A percentile compares a stretch with the other conserved stretches of the same genome.
Conservation (phyloP, 768 basidiomycete genomes). For the Leccinum fibrillosum region DNA sequence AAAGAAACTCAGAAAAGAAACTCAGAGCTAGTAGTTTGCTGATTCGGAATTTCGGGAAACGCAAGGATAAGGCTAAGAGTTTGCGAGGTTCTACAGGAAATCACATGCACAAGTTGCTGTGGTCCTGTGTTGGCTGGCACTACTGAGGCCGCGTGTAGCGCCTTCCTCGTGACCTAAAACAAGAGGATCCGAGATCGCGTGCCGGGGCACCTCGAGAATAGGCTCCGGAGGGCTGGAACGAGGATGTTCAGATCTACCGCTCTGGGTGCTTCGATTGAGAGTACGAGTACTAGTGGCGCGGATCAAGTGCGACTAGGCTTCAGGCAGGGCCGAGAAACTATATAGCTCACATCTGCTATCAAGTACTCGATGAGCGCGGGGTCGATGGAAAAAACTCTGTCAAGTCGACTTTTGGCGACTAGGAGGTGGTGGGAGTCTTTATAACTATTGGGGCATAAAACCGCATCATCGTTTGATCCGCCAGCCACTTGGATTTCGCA, state of each 20-base stretch:
- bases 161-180: not conserved
- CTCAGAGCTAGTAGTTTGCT: not conserved
- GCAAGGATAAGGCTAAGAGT: not conserved
- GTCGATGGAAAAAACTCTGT: not conserved
- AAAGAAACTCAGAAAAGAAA: too few species aligned
- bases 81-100: not conserved
- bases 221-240: not conserved
- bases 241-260: not conserved
- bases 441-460: not conserved
- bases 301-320: not conserved
- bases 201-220: not conserved
- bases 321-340: too few species aligned
- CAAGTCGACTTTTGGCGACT: not conserved
- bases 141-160: not conserved
- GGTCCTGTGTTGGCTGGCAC: not conserved
- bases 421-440: slow-evolving; percentile 1
- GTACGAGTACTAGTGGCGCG: not conserved
- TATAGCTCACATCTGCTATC: not conserved
- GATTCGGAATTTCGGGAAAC: not conserved
- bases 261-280: not conserved
- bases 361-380: not conserved
- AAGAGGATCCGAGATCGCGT: not conserved
- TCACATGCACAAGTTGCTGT: not conserved
- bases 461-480: not conserved
- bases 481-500: not conserved